phyloP scores from a whole-genome alignment of 345 rosid species.

The Linum trigynum region DNA sequence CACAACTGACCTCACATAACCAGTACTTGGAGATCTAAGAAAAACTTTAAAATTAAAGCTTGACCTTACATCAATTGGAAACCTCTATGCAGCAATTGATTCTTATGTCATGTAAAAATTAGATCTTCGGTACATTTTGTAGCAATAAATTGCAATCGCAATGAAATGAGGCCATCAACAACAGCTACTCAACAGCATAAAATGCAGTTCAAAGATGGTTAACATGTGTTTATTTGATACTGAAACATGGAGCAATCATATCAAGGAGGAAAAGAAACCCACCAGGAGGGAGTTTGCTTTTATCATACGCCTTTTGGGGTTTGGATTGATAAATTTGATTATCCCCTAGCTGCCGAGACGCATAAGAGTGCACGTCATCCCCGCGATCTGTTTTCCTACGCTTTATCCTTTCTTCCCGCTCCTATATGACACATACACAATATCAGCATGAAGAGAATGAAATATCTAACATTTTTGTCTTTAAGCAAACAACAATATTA shows the following conservation, averaged over 20 bases:
- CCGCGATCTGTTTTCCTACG: constrained; percentile 53
- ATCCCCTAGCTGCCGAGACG: constrained; percentile 40
- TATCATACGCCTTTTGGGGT: constrained; percentile 46
- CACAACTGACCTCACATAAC: neutral
- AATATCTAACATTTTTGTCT: neutral
- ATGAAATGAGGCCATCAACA: too few species aligned
- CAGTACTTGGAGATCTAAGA: neutral
- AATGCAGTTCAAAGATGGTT: neutral
- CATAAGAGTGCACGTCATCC: constrained; percentile 43
- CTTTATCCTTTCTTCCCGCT: constrained; percentile 90
- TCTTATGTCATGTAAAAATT: too few species aligned
- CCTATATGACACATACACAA: constrained; percentile 36
- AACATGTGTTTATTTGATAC: neutral
- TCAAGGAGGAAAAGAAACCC: constrained; percentile 10
- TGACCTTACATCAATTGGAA: neutral
- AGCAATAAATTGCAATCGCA: neutral
- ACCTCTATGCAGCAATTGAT: neutral
- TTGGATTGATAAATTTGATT: constrained; percentile 42
- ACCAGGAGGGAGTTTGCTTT: constrained; percentile 84
- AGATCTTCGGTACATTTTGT: neutral
- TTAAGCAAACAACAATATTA: neutral
- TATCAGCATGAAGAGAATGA: neutral
- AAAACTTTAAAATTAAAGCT: neutral
- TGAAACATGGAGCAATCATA: neutral
- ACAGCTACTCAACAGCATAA: neutral